phyloP scores from a whole-genome alignment of 23 red algal species.

The Gracilaria vermiculophylla region DNA sequence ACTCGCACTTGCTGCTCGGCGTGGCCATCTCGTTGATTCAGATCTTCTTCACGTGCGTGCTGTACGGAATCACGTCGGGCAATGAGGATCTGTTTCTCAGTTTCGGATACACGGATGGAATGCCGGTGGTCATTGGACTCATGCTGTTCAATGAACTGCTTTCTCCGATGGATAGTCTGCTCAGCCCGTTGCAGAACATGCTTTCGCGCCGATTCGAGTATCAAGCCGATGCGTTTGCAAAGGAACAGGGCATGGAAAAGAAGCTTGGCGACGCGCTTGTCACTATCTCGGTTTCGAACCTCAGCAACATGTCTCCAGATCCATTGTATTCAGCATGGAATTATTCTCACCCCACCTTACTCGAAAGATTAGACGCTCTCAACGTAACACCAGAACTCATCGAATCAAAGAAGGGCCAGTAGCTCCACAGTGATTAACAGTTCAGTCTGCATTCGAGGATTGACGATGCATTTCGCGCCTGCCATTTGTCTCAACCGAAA shows the following conservation, averaged over 20 bases:
- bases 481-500: too few species aligned
- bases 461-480: neutral
- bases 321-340: slow-evolving; percentile 82
- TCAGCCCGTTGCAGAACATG: slow-evolving; percentile 57
- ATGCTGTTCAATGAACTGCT: slow-evolving; percentile 78
- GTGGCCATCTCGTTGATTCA: slow-evolving; percentile 49
- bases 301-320: slow-evolving; percentile 87
- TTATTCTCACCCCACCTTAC: slow-evolving; percentile 81
- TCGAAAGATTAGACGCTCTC: slow-evolving; percentile 74
- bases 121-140: slow-evolving; percentile 71
- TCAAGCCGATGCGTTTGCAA: slow-evolving; percentile 82
- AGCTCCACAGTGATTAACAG: neutral
- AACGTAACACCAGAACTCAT: slow-evolving; percentile 31
- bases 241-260: slow-evolving; percentile 51
- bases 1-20: slow-evolving; percentile 46
- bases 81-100: slow-evolving; percentile 75
- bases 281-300: slow-evolving; percentile 67
- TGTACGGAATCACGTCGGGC: slow-evolving; percentile 63
- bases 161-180: slow-evolving; percentile 69
- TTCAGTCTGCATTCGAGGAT: too few species aligned
- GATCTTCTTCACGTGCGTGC: slow-evolving; percentile 48
- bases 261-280: slow-evolving; percentile 75
- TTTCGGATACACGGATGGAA: slow-evolving; percentile 73
- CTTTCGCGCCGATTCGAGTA: slow-evolving; percentile 70
- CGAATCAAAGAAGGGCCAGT: slow-evolving; percentile 25